Evolutionary conservation across 176 grass and related monocot genomes (phyloP), one percentile per base, ranked within the genome.

Genomic region (Juncus inflexus): DNA sequence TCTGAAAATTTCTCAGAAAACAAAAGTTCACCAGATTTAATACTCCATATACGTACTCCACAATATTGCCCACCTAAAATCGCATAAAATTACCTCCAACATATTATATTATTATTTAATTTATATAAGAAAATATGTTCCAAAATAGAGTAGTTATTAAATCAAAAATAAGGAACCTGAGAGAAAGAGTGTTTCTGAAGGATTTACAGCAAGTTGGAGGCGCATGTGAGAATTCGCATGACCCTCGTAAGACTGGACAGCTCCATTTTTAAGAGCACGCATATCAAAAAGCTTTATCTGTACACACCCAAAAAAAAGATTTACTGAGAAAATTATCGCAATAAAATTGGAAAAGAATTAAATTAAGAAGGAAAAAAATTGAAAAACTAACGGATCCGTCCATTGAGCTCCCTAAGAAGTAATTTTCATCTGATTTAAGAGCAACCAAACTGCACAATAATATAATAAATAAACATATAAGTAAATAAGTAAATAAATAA

Each of bases 221-320:
- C 38, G 70, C 53, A 35, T 86, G 79, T 96, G 87, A 66, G 87
- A 83, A 62, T 91, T 96, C 42, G 83, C 74, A 72, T 96, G 92
- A 12, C 87, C 92, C 35, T 66, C 79, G 37, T 96, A 96, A 37
- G 77, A 86, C 61, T 96, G 92, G 65, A 91, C 78, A 41, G 66
- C 79, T 66, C 81, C 92, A 64, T 82, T 88, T 49, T 85, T 67
- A 54, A 80, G 69, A 41, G 84, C 74, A 73, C 92, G 92, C 37
- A 81, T 67, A 79, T 96, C 92, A 69, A 91, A 96, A 39, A 96
- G 84, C 54, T 96, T 83, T 58, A 96, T 96, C 92, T 96, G 76
- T 53, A 86, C 49, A 7, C 52, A 65, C n/a, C 4, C n/a, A 6
- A n/a, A 9, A 15, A 52, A 66, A 52, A 52, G 9, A 50, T 10